Evolutionary conservation across 2,329 filamentous ascomycete species (phyloP), one percentile per base, ranked within the genome.

Genomic region (Ophiostoma himal-ulmi): DNA sequence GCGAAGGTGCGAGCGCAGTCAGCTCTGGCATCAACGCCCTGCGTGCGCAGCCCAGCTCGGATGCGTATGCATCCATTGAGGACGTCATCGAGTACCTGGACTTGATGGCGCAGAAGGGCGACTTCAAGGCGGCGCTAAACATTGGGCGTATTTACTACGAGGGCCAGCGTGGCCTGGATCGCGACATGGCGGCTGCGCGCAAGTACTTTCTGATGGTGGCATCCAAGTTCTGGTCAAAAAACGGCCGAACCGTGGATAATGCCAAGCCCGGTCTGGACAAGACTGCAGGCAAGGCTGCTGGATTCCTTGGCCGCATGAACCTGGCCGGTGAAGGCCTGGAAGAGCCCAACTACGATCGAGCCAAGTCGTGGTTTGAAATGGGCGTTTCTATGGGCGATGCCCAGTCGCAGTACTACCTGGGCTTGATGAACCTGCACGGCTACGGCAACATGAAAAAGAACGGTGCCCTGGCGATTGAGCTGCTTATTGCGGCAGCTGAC

Each of bases 41-140:
- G 76, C 89, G 89, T 73, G 87, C 89, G 26, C 88, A 88, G 70
- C 85, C 89, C 1, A 89, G 91, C 74, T 92, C 92, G 2, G 91
- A 95, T 77, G 88, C 91, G 0, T 91, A 96, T 76, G 93, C 93
- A 0, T 91, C 92, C 20, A 87, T 97, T 71, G 93, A 96, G 75
- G 94, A 99, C 78, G 91, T 98, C 20, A 88, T 99, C 71, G 95
- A 99, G 78, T 99, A 97, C 75, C 83, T 97, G 74, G 92, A 97
- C 75, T 84, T 97, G 60, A 90, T 96, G 84, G 93, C 93, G 6
- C 88, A 94, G 72, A 96, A 96, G 78, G 93, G 94, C 13, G 93
- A 97, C 76, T 87, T 92, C 70, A 93, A 92, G 77, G 92, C 94
- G 0, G 94, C 92, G 0, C 93, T 94, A 76, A 94, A 91, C 73